Evolutionary conservation across 2,329 filamentous ascomycete species (phyloP).

Genomic region (Drechmeria coniospora): DNA sequence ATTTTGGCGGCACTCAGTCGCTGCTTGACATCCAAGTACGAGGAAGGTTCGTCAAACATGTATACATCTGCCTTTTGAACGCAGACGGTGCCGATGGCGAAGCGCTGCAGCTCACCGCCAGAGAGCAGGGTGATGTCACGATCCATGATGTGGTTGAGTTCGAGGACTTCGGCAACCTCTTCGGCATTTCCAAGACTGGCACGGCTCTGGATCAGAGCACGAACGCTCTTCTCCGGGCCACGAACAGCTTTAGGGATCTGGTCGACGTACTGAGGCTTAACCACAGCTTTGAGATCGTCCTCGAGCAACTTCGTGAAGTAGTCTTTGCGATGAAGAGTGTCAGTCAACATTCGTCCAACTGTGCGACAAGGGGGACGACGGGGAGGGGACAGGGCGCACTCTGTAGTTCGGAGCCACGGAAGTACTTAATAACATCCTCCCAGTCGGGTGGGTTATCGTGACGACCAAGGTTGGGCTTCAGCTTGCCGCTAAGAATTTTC

Average conservation of each 20-base stretch:
- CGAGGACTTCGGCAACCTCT: conserved; percentile 68
- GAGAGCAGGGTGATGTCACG: conserved; percentile 83
- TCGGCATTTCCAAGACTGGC: conserved; percentile 65
- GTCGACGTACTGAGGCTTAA: conserved; percentile 98
- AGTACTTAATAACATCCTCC: conserved; percentile 98
- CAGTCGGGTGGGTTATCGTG: conserved; percentile 96
- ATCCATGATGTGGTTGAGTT: conserved; percentile 78
- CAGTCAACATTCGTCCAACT: too few species aligned
- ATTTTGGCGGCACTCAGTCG: conserved; percentile 82
- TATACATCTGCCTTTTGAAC: conserved; percentile 95
- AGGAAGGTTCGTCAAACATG: conserved; percentile 99
- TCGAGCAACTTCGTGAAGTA: conserved; percentile 98
- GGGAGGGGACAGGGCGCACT: conserved; percentile 42
- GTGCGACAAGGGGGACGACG: not conserved
- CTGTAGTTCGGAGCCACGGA: conserved; percentile 92
- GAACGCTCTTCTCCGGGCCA: conserved; percentile 64
- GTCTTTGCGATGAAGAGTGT: too few species aligned
- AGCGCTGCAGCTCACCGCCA: conserved; percentile 95
- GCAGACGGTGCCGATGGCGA: conserved; percentile 89
- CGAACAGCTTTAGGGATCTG: conserved; percentile 91
- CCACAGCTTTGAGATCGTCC: conserved; percentile 91
- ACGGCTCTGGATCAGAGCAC: conserved; percentile 61
- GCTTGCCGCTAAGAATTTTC: conserved; percentile 95
- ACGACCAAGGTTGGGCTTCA: conserved; percentile 92
- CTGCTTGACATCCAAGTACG: conserved; percentile 98